Conservation (phyloP, 2,329 filamentous ascomycete genomes). For the Colletotrichum acutatum region DNA sequence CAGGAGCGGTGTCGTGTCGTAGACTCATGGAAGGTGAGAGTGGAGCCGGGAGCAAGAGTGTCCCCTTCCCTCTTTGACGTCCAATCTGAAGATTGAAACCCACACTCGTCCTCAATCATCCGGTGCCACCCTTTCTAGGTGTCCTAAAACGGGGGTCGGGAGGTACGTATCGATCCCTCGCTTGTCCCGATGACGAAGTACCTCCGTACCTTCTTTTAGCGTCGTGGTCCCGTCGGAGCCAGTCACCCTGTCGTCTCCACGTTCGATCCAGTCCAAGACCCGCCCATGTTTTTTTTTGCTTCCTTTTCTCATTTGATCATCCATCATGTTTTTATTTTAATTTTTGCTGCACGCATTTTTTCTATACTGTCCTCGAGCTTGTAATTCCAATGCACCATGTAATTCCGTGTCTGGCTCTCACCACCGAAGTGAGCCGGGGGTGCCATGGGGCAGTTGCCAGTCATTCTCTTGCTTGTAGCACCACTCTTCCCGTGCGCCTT, state of each 20-base stretch:
- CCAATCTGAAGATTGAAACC: slow-evolving; percentile 21
- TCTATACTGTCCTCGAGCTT: background rate
- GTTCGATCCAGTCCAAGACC: background rate
- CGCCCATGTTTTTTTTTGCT: slow-evolving; percentile 8
- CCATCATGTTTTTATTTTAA: background rate
- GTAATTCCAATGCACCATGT: background rate
- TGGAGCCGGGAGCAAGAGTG: background rate
- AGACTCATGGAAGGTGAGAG: background rate
- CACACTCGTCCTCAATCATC: slow-evolving; percentile 1
- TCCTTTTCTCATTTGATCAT: background rate
- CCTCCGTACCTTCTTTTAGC: slow-evolving; percentile 17
- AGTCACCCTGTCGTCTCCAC: slow-evolving; percentile 30
- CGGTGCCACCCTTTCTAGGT: background rate
- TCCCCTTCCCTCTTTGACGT: slow-evolving; percentile 15
- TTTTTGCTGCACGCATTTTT: background rate
- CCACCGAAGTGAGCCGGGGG: background rate
- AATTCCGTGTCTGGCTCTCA: background rate
- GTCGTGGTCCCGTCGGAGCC: background rate
- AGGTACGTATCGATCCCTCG: slow-evolving; percentile 7
- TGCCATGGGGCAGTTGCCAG: background rate
- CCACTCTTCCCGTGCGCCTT: background rate
- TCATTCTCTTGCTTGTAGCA: slow-evolving; percentile 1
- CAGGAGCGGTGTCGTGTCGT: slow-evolving; percentile 20
- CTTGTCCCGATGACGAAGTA: background rate
- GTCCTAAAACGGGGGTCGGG: slow-evolving; percentile 18